Base-by-base conservation (phyloP, 176 grass and related monocot species). In the Melocanna baccifera region DNA sequence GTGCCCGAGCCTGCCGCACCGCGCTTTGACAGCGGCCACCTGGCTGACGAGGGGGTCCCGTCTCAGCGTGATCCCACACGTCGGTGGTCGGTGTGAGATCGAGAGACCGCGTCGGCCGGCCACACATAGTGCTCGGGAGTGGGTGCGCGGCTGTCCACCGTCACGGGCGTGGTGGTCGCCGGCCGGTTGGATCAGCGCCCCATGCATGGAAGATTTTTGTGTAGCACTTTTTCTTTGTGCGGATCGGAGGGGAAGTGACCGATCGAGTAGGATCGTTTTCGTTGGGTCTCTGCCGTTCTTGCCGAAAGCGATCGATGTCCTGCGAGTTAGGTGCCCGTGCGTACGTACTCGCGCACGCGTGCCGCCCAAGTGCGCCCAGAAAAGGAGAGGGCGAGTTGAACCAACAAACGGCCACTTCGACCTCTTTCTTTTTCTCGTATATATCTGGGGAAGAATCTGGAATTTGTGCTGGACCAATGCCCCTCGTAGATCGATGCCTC, bases 241-340 rank as follows among this genome's bases (percentile, higher is more conserved):
- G 15, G 15, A 16, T n/a, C n/a, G n/a, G n/a, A 3, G 9, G 23
- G 19, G 3, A 13, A 26, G n/a, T 61, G 57, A 26, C 20, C 1
- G 16, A 36, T 30, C 28, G 39, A 12, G 34, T 67, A 19, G 23
- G 47, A 36, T 56, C 25, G 69, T 40, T 69, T 70, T 9, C 6
- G 28, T 18, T 56, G 62, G 65, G 30, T 8, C 34, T 42, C 74
- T 68, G 76, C 86, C 75, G 57, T 62, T 88, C 40, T 55, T 22
- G 83, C 79, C 88, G 88, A 86, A 90, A 90, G 88, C 29, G 77
- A 75, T 28, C 26, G 53, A 67, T 13, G 81, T 58, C 67, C 61
- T 47, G 77, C 70, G 55, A 36, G 88, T 78, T 76, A 83, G 79
- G 74, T 77, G 22, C 19, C 55, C 32, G 83, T 30, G 22, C 1